Conservation (phyloP, 2,329 filamentous ascomycete genomes). For the Emericellopsis atlantica region DNA sequence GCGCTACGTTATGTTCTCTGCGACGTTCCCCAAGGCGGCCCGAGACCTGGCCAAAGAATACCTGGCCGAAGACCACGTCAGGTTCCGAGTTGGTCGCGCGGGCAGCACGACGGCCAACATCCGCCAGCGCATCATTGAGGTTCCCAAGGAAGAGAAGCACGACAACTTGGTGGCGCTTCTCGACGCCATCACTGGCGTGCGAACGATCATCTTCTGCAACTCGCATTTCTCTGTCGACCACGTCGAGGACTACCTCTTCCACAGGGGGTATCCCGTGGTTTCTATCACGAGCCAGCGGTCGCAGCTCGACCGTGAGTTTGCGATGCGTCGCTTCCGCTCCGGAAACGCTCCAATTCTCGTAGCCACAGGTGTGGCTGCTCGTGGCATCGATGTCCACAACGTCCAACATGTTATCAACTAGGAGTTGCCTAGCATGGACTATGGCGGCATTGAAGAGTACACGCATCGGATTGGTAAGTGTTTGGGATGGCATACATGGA, state of each 20-base stretch:
- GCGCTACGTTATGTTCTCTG: conserved; percentile 77
- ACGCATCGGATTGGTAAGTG: conserved; percentile 78
- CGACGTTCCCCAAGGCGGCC: conserved; percentile 76
- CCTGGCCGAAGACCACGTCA: conserved; percentile 61
- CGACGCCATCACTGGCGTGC: conserved; percentile 52
- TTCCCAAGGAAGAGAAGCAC: conserved; percentile 55
- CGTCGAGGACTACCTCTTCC: conserved; percentile 79
- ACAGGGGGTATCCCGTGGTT: conserved; percentile 65
- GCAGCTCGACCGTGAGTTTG: conserved; percentile 84
- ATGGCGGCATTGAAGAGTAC: conserved; percentile 91
- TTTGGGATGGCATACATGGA: conserved; percentile 3
- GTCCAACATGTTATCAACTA: conserved; percentile 91
- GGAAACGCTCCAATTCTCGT: conserved; percentile 70
- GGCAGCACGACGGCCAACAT: conserved; percentile 79
- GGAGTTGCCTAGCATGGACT: conserved; percentile 60
- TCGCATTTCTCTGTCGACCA: conserved; percentile 66
- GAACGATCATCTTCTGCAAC: conserved; percentile 88
- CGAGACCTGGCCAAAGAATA: conserved; percentile 67
- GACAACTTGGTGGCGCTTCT: conserved; percentile 62
- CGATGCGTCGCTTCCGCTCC: conserved; percentile 71
- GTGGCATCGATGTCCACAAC: conserved; percentile 79
- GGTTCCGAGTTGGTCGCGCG: conserved; percentile 75
- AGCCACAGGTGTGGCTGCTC: conserved; percentile 74
- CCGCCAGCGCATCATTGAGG: conserved; percentile 59
- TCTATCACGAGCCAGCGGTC: conserved; percentile 83